These are phyloP conservation scores for Coemansia sp. DNA, from an alignment of 192 early-diverging fungal genomes.

Conservation along the genomic window DNA sequence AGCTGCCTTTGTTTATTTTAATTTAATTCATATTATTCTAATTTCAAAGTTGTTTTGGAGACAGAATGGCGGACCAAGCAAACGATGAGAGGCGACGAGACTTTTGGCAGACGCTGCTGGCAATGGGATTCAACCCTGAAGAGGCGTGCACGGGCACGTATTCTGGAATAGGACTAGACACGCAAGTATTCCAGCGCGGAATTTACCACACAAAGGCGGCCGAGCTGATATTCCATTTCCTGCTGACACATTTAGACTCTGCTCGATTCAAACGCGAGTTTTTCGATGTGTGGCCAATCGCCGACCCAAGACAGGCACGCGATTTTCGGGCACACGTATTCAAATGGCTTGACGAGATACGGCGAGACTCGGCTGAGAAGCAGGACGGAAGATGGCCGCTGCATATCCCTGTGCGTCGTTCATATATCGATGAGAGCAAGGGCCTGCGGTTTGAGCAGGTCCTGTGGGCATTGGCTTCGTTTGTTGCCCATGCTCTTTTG, in stretches of 20 bases:
- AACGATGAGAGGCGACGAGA: conserved; percentile 21
- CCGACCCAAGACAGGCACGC: conserved; percentile 57
- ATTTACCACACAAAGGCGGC: conserved; percentile 61
- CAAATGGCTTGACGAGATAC: conserved; percentile 63
- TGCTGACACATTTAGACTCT: conserved; percentile 52
- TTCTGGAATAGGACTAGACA: conserved; percentile 52
- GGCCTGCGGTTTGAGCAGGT: conserved; percentile 44
- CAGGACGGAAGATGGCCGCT: conserved; percentile 29
- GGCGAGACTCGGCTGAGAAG: conserved; percentile 36
- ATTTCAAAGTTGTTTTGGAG: too few relatives aligned
- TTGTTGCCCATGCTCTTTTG: conserved; percentile 14
- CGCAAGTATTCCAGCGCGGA: conserved; percentile 57
- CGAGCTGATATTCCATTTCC: conserved; percentile 61
- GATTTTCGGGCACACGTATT: conserved; percentile 62
- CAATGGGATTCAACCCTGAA: conserved; percentile 41
- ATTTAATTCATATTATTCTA: too few relatives aligned
- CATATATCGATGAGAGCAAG: conserved; percentile 54
- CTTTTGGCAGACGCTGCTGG: conserved; percentile 45
- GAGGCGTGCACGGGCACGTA: conserved; percentile 46
- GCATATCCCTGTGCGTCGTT: conserved; percentile 45
- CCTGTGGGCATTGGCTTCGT: conserved; percentile 31
- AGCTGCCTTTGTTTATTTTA: neutral
- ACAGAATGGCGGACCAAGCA: conserved; percentile 1
- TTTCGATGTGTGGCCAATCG: conserved; percentile 62
- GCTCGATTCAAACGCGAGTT: conserved; percentile 41